These are phyloP conservation scores for Sorghum bicolor DNA, from an alignment of 176 grass and related monocot species.

Conservation along the genomic window Sorghum_bicolor_NCBIv3 NC_012877.2:5095501-5096000, in stretches of 20 bases:
- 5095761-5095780: slow-evolving; percentile 7
- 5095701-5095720: slow-evolving; percentile 13
- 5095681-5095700: background rate
- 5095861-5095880: background rate
- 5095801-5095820: background rate
- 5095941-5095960: background rate
- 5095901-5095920: background rate
- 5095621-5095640: slow-evolving; percentile 48
- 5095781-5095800: slow-evolving; percentile 40
- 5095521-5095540: slow-evolving; percentile 36
- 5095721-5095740: slow-evolving; percentile 38
- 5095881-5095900: slow-evolving; percentile 36
- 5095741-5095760: slow-evolving; percentile 32
- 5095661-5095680: slow-evolving; percentile 22
- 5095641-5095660: slow-evolving; percentile 58
- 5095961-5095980: slow-evolving; percentile 65
- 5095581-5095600: slow-evolving; percentile 61
- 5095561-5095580: slow-evolving; percentile 82
- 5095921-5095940: background rate
- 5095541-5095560: slow-evolving; percentile 65
- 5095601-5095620: slow-evolving; percentile 85
- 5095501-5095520: slow-evolving; percentile 28
- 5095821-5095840: background rate
- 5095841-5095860: background rate
- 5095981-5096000: slow-evolving; percentile 68